Conservation (phyloP, 129 eudicot genomes). For the Rutidosis leptorrhynchoides region DNA sequence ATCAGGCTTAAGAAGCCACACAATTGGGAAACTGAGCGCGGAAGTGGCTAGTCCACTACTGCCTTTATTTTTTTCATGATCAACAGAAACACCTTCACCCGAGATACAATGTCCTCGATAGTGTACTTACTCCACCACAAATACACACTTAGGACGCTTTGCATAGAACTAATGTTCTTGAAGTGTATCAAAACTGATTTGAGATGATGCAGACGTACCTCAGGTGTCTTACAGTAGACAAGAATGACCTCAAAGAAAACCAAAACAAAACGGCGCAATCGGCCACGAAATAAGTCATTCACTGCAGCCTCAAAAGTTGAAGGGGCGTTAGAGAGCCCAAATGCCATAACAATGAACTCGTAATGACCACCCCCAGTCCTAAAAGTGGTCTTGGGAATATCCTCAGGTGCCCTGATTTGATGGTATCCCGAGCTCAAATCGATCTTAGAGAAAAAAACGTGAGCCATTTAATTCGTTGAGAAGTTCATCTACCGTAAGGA, state of each 20-base stretch:
- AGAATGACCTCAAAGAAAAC: neutral
- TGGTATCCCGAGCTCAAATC: neutral
- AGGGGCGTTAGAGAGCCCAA: neutral
- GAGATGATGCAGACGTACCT: neutral
- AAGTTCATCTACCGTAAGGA: neutral
- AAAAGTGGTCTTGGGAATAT: neutral
- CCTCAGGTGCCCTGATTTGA: neutral
- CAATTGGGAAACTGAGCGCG: too few relatives aligned
- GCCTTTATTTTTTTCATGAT: neutral
- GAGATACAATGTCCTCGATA: neutral
- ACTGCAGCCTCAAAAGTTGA: neutral
- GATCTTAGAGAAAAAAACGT: neutral
- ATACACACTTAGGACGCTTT: neutral
- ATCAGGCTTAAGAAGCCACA: too few relatives aligned
- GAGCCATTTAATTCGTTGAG: neutral
- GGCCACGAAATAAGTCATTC: neutral
- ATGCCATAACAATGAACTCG: neutral
- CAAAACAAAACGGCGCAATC: neutral
- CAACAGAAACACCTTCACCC: neutral
- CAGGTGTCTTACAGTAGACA: neutral
- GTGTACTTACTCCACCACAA: neutral
- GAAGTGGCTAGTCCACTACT: too few relatives aligned
- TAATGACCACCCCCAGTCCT: neutral
- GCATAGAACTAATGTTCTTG: neutral
- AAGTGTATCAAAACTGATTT: neutral